Conservation (phyloP, 2,329 filamentous ascomycete genomes). For the Fusarium sarcochroum region DNA sequence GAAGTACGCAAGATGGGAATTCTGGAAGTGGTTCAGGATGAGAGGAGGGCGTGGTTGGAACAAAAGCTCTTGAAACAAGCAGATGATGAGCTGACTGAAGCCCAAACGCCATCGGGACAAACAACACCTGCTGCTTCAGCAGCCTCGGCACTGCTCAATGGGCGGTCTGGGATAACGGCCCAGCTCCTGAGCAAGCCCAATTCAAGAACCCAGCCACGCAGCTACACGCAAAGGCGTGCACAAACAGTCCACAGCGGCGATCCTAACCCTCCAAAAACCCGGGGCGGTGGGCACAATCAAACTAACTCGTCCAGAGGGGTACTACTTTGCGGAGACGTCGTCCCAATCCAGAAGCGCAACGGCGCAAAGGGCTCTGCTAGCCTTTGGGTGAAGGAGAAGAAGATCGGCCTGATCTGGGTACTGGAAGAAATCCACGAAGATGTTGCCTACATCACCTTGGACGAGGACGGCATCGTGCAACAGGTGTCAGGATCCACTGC, state of each 20-base stretch:
- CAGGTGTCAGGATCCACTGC: slow-evolving; percentile 81
- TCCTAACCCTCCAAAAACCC: slow-evolving; percentile 67
- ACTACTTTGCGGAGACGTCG: slow-evolving; percentile 95
- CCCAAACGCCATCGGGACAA: slow-evolving; percentile 53
- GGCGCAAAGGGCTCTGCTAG: slow-evolving; percentile 92
- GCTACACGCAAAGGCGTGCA: slow-evolving; percentile 67
- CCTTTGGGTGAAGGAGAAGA: slow-evolving; percentile 98
- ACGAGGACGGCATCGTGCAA: slow-evolving; percentile 81
- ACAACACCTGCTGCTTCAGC: slow-evolving; percentile 57
- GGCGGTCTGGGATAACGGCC: slow-evolving; percentile 83
- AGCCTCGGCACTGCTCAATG: slow-evolving; percentile 74
- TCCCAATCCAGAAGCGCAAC: slow-evolving; percentile 96
- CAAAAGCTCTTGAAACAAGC: slow-evolving; percentile 77
- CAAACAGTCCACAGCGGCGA: slow-evolving; percentile 74
- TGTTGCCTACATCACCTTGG: slow-evolving; percentile 81
- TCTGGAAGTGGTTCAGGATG: slow-evolving; percentile 91
- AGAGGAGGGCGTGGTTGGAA: slow-evolving; percentile 90
- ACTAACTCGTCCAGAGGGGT: slow-evolving; percentile 88
- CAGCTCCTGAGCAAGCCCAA: slow-evolving; percentile 87
- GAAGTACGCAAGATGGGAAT: slow-evolving; percentile 97
- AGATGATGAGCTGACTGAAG: slow-evolving; percentile 52
- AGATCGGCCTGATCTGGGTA: slow-evolving; percentile 95
- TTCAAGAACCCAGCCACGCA: slow-evolving; percentile 69
- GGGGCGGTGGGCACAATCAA: slow-evolving; percentile 72
- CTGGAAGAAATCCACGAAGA: slow-evolving; percentile 98